Evolutionary conservation across 2,329 filamentous ascomycete species (phyloP), one percentile per base, ranked within the genome.

Genomic region (Penicillium occitanis): DNA sequence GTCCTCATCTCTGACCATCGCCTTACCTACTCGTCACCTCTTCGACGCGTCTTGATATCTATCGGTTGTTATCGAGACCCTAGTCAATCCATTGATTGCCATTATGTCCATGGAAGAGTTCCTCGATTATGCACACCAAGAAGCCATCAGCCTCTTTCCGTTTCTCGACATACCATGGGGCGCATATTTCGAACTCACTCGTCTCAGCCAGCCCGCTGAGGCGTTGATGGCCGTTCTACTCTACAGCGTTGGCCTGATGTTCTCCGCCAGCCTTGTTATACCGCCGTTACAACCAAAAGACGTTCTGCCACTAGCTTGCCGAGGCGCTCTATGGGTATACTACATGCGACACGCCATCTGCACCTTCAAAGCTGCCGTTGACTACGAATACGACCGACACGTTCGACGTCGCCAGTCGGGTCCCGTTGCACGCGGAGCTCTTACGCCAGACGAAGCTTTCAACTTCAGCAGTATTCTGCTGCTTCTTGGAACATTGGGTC

Each of bases 131-230:
- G 40, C 51, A 5, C 19, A 44, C 14, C 51, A 58, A 11, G 35
- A 64, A 17, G 28, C 28, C 40, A n/a, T 58, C 11, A 25, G 5
- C 3, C 22, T 48, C 1, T 55, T 63, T 3, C 65, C 65, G 2
- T 28, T 33, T 5, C 51, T 60, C 6, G 57, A 60, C 28, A 46
- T 60, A 44, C 57, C 53, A 2, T 63, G 42, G 60, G 14, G 48
- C 4, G n/a, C 65, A 2, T 66, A 66, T n/a, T 30, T 63, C 4
- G 61, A 66, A 35, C 30, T 66, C n/a, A 53, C 55, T 2, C 65
- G 44, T 4, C 6, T 66, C 35, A 11, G 22, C 13, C 28, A 63
- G 28, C 61, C 65, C 2, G 5, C 30, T 22, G 60, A 19, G n/a
- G 19, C 28, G 30, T 33, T 17, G 14, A 60, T 63, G 42, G 11